Conservation (phyloP, 805 yeast genomes). For the Brettanomyces sp. region DNA sequence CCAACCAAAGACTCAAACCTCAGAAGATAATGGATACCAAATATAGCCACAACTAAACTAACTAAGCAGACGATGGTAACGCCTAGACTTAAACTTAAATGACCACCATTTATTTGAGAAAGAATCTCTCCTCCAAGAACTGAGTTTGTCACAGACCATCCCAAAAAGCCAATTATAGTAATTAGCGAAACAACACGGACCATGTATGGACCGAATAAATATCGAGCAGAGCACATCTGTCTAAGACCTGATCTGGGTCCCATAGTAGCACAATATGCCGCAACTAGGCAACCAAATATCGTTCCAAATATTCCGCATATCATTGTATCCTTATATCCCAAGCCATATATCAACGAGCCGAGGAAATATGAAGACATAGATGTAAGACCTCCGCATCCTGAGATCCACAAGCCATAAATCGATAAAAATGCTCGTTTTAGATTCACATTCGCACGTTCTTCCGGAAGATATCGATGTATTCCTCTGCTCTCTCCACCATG, state of each 20-base stretch:
- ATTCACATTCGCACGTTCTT: constrained; percentile 30
- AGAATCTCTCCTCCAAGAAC: constrained; percentile 85
- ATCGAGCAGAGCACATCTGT: constrained; percentile 79
- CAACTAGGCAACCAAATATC: constrained; percentile 61
- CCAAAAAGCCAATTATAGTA: constrained; percentile 66
- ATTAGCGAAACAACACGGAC: constrained; percentile 68
- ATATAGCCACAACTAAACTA: constrained; percentile 59
- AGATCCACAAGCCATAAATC: constrained; percentile 70
- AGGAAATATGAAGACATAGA: constrained; percentile 79
- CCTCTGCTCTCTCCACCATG: constrained; percentile 69
- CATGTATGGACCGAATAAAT: constrained; percentile 77
- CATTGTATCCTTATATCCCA: constrained; percentile 59
- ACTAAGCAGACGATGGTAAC: constrained; percentile 59
- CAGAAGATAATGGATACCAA: constrained; percentile 68
- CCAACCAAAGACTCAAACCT: constrained; percentile 60
- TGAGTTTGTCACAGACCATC: constrained; percentile 92
- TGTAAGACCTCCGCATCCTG: constrained; percentile 82
- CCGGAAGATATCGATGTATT: constrained; percentile 62
- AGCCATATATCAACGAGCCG: constrained; percentile 62
- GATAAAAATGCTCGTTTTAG: constrained; percentile 19
- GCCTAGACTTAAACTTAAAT: constrained; percentile 64
- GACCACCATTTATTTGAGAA: constrained; percentile 52
- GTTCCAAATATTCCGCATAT: constrained; percentile 56
- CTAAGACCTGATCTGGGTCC: constrained; percentile 88
- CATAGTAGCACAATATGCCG: constrained; percentile 77